Conservation (phyloP, 176 grass and related monocot genomes). For the Lolium multiflorum region DNA sequence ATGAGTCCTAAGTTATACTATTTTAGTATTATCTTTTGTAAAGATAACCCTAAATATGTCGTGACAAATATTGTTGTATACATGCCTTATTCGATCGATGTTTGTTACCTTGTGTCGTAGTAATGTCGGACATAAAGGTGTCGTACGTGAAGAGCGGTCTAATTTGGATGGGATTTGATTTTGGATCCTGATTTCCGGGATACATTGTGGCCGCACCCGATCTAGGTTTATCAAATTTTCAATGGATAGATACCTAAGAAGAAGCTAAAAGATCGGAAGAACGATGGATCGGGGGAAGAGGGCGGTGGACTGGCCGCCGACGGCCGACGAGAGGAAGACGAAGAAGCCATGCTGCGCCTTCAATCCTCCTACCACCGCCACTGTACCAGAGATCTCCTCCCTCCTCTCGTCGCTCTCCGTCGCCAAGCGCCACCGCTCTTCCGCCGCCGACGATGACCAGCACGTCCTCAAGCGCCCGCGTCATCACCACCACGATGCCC, state of each 20-base stretch:
- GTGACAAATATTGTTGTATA: no score
- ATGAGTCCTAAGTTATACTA: no score
- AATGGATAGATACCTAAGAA: not conserved
- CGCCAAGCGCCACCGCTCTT: not conserved
- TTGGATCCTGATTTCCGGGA: not conserved
- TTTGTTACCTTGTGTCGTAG: no score
- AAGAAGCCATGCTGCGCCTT: not conserved
- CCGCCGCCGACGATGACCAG: not conserved
- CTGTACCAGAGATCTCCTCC: slow-evolving; percentile 7
- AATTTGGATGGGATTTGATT: not conserved
- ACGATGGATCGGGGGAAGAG: not conserved
- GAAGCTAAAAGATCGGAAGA: not conserved
- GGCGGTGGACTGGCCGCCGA: not conserved
- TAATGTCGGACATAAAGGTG: no score
- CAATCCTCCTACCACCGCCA: not conserved
- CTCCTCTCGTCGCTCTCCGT: not conserved
- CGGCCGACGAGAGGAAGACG: not conserved
- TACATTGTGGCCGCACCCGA: not conserved
- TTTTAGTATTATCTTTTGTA: no score
- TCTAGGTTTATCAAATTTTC: not conserved
- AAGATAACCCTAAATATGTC: no score
- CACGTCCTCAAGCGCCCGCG: not conserved
- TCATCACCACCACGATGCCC: not conserved
- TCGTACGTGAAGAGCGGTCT: not conserved
- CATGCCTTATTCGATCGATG: not conserved